Evolutionary conservation across 495 filamentous ascomycete genomes (phyloP).

Genomic region (Neurospora africana): DNA sequence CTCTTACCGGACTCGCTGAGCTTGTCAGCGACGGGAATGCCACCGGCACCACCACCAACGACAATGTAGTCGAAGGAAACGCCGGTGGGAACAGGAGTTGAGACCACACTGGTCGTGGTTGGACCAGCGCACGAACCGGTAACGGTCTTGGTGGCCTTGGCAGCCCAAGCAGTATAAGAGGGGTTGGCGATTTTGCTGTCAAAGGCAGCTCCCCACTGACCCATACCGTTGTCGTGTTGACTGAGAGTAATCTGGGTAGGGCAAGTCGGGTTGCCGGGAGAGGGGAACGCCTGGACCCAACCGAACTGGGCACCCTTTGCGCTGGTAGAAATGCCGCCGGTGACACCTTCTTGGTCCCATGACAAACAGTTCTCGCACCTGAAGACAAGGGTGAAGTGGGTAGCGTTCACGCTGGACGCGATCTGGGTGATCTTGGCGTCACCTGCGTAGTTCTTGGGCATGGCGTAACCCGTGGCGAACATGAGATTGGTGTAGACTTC

Average conservation of each 20-base stretch:
- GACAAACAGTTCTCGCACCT: constrained; percentile 51
- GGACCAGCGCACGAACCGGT: constrained; percentile 24
- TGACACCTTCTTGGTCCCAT: constrained; percentile 31
- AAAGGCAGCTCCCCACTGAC: constrained; percentile 33
- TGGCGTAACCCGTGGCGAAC: constrained; percentile 46
- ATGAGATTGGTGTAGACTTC: constrained; percentile 43
- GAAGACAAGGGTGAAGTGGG: constrained; percentile 48
- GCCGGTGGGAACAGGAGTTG: constrained; percentile 35
- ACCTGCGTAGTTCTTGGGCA: constrained; percentile 48
- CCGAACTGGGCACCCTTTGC: constrained; percentile 18
- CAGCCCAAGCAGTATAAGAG: constrained; percentile 41
- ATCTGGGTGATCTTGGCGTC: constrained; percentile 47
- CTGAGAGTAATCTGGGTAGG: constrained; percentile 21
- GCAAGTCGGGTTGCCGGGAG: constrained; percentile 24
- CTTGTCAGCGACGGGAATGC: constrained; percentile 54
- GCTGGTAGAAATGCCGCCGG: constrained; percentile 15
- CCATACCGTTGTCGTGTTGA: constrained; percentile 31
- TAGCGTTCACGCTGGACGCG: constrained; percentile 41
- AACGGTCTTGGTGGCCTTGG: constrained; percentile 31
- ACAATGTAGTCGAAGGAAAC: constrained; percentile 57
- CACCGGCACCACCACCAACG: constrained; percentile 54
- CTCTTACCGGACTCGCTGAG: constrained; percentile 52
- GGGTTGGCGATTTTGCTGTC: constrained; percentile 33
- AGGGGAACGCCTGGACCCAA: constrained; percentile 24
- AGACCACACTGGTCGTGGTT: constrained; percentile 9